These are phyloP conservation scores for Colletotrichum costaricense DNA, from an alignment of 2,329 filamentous ascomycete genomes.

Conservation along the genomic window DNA sequence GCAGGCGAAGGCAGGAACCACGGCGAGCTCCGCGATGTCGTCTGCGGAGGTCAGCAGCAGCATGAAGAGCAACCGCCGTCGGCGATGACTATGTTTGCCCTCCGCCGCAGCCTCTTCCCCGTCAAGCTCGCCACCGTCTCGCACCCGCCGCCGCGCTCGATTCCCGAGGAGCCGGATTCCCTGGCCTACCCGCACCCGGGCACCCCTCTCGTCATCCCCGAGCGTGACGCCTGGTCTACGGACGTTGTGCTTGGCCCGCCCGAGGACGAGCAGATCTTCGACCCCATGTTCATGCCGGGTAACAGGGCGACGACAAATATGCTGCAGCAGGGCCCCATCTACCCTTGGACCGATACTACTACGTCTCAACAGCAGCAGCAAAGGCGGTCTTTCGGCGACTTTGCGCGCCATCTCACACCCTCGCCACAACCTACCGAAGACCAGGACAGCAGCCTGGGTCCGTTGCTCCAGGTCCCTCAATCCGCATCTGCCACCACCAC, in stretches of 20 bases:
- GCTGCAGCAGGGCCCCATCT: neutral
- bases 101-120: conserved; percentile 17
- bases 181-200: conserved; percentile 28
- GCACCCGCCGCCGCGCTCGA: conserved; percentile 22
- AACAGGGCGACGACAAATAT: neutral
- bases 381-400: conserved; percentile 1
- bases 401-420: neutral
- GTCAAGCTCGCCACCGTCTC: conserved; percentile 26
- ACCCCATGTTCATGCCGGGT: conserved; percentile 2
- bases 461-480: conserved; percentile 22
- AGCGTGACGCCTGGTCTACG: conserved; percentile 24
- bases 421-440: neutral
- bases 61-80: neutral
- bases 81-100: conserved; percentile 27
- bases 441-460: neutral
- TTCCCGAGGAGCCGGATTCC: conserved; percentile 25
- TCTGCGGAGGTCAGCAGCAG: neutral
- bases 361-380: neutral
- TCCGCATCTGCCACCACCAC: neutral
- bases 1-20: neutral
- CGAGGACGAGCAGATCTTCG: conserved; percentile 15
- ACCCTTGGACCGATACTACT: conserved; percentile 4
- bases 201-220: conserved; percentile 26
- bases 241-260: conserved; percentile 29
- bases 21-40: neutral